Base-by-base conservation (phyloP, 257 asterid genomes). In the Ajuga chamaepitys region DNA sequence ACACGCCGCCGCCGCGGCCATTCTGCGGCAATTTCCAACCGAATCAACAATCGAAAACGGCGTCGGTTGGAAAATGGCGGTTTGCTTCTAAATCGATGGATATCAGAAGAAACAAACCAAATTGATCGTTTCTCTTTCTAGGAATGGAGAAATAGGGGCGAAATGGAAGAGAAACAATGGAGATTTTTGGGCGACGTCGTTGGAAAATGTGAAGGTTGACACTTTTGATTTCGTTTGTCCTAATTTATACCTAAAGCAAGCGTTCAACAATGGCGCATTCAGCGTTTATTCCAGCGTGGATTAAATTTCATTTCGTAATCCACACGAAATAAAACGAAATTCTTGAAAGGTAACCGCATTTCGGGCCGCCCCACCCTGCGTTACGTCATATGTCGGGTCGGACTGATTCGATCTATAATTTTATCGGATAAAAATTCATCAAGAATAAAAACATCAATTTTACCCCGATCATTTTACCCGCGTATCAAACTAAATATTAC, bases 1-100 rank as follows among this genome's bases (percentile, higher is more conserved):
- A 65, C 79, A 81, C 40, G 76, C 81, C 74, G 78, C 76, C 79
- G 82, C 77, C 68, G 89, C 86, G 77, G 88, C 84, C 93, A 85
- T 85, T 47, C 24, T 64, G 34, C 58, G 26, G 20, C 16, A 50
- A 26, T 40, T 13, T 24, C 42, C 61, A 12, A 50, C 41, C 40
- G 47, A 47, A 1, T 14, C 9, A 56, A 37, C 11, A 11, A 62
- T 52, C 50, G 9, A 26, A n/a, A 57, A 10, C 62, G 8, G 8
- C 38, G 37, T 28, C 61, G 18, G 7, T 21, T 30, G 38, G 46
- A 38, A 61, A 67, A 21, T 2, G 41, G 5, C 45, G 58, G 14
- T 35, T 35, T 12, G 40, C 37, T 57, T 34, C 46, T 3, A 38
- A 57, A 48, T 37, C 40, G 21, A 24, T 34, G 17, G 41, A 44